Conservation (phyloP, 2,329 filamentous ascomycete genomes). For the Ophiocordyceps unilateralis region DNA sequence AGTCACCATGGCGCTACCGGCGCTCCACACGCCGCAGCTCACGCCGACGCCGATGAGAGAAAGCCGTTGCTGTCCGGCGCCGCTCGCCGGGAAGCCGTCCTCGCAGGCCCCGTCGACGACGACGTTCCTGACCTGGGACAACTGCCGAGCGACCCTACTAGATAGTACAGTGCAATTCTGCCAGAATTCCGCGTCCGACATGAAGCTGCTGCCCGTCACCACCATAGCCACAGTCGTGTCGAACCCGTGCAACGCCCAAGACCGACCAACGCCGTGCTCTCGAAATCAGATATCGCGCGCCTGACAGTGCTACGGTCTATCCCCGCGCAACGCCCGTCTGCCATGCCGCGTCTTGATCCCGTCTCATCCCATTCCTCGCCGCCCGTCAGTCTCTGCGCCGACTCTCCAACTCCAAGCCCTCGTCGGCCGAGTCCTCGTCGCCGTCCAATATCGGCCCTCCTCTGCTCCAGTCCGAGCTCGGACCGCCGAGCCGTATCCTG, state of each 20-base stretch:
- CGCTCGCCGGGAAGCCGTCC: background rate
- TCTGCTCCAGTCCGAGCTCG: conserved; percentile 21
- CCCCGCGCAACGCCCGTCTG: too few species aligned
- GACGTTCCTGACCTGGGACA: conserved; percentile 18
- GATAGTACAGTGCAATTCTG: background rate
- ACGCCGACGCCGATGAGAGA: conserved; percentile 11
- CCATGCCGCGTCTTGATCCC: too few species aligned
- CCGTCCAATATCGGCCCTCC: conserved; percentile 23
- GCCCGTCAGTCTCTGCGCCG: conserved; percentile 7
- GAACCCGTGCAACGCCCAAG: too few species aligned
- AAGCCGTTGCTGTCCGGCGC: conserved; percentile 8
- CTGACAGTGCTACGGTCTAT: background rate
- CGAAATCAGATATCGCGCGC: background rate
- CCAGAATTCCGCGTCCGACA: too few species aligned
- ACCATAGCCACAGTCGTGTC: too few species aligned
- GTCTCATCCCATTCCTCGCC: background rate
- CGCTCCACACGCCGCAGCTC: background rate
- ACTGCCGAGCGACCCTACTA: conserved; percentile 5
- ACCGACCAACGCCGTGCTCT: background rate
- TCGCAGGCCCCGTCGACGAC: conserved; percentile 5
- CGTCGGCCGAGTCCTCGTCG: conserved; percentile 22
- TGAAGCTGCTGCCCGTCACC: too few species aligned
- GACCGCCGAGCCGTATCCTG: conserved; percentile 31
- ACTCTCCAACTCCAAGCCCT: conserved; percentile 25
- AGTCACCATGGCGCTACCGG: background rate